These are phyloP conservation scores for Psilocybe sp. DNA, from an alignment of 768 basidiomycete genomes.

Conservation along the genomic window DNA sequence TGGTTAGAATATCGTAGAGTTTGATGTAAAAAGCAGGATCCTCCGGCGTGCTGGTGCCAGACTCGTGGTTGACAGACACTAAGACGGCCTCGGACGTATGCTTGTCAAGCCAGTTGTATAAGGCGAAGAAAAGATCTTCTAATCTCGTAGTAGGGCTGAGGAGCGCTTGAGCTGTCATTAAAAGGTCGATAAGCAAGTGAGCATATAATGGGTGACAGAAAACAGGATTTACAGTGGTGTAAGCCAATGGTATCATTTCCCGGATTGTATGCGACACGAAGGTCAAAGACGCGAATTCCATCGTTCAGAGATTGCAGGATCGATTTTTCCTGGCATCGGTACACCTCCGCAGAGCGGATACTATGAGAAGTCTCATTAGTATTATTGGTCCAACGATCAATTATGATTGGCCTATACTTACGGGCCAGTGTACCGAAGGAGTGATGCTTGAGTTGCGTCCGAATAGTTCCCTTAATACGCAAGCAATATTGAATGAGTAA, in stretches of 20 bases:
- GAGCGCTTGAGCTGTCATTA: slow-evolving; percentile 32
- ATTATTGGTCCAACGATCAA: neutral
- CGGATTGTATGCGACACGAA: slow-evolving; percentile 47
- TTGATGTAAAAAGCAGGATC: slow-evolving; percentile 39
- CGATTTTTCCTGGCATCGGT: slow-evolving; percentile 45
- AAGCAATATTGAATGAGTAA: neutral
- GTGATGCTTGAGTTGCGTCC: slow-evolving; percentile 36
- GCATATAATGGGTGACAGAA: neutral
- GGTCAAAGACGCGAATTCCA: slow-evolving; percentile 49
- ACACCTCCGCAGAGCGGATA: slow-evolving; percentile 30
- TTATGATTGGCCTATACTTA: slow-evolving; percentile 18
- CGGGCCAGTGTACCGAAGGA: slow-evolving; percentile 42
- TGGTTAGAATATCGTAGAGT: slow-evolving; percentile 37
- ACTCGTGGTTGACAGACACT: slow-evolving; percentile 48
- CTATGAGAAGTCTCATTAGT: slow-evolving; percentile 16
- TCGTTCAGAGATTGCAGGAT: slow-evolving; percentile 44
- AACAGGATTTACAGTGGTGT: slow-evolving; percentile 35
- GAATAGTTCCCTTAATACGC: slow-evolving; percentile 43
- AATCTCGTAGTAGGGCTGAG: slow-evolving; percentile 42
- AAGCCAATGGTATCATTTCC: slow-evolving; percentile 50
- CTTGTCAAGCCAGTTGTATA: slow-evolving; percentile 49
- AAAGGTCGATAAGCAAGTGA: neutral
- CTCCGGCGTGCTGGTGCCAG: slow-evolving; percentile 41
- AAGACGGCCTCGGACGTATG: slow-evolving; percentile 52
- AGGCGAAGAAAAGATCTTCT: slow-evolving; percentile 48